Conservation (phyloP, 1,139 yeast genomes). For the Kurtzmaniella natalensis region DNA sequence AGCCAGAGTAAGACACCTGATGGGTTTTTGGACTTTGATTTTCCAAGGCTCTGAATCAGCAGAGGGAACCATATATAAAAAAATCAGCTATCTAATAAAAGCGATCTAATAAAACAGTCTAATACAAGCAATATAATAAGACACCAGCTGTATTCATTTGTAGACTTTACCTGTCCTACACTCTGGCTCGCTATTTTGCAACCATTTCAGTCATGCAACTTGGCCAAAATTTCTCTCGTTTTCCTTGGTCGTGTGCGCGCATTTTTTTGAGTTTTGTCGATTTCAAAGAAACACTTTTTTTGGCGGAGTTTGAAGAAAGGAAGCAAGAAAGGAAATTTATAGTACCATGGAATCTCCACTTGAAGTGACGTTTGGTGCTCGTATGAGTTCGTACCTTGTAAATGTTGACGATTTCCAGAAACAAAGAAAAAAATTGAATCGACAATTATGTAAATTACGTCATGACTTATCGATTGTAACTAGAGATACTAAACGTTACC, state of each 20-base stretch:
- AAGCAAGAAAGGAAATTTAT: too few species aligned
- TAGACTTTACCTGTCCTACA: too few species aligned
- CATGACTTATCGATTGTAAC: constrained; percentile 53
- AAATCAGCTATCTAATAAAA: too few species aligned
- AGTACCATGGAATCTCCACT: constrained; percentile 37
- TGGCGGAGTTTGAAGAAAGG: constrained; percentile 40
- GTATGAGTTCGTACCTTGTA: constrained; percentile 46
- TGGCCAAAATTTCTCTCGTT: too few species aligned
- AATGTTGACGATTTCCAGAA: constrained; percentile 49
- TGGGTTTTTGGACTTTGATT: neutral
- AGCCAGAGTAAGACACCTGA: neutral
- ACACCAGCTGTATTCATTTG: too few species aligned
- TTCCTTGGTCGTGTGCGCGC: neutral
- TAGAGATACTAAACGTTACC: constrained; percentile 54
- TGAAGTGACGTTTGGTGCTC: constrained; percentile 41
- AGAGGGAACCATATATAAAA: too few species aligned
- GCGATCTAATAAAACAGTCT: too few species aligned
- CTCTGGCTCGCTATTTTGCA: too few species aligned
- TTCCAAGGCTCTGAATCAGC: neutral
- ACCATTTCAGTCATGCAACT: constrained; percentile 1
- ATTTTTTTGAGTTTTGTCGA: constrained; percentile 1
- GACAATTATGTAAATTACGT: constrained; percentile 52
- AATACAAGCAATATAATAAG: too few species aligned
- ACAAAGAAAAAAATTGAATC: constrained; percentile 43
- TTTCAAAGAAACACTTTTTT: constrained; percentile 32